These are phyloP conservation scores for Chaetomium strumarium DNA, from an alignment of 2,329 filamentous ascomycete genomes.

Conservation along the genomic window DNA sequence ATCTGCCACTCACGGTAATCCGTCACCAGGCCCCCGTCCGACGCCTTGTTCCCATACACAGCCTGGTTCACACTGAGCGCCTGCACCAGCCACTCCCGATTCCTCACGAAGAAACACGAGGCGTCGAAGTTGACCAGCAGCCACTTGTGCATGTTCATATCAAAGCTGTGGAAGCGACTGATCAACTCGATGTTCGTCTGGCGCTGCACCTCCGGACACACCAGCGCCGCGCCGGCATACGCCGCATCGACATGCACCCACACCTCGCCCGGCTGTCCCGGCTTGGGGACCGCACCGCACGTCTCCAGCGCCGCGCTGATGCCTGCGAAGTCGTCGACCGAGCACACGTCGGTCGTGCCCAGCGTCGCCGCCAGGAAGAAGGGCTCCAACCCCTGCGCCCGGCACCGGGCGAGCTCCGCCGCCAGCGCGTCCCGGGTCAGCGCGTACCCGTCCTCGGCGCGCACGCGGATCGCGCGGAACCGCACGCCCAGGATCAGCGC, in stretches of 20 bases:
- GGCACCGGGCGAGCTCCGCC: slow-evolving; percentile 57
- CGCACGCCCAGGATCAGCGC: slow-evolving; percentile 82
- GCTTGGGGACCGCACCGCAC: slow-evolving; percentile 14
- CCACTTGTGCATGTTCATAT: slow-evolving; percentile 98
- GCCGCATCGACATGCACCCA: slow-evolving; percentile 96
- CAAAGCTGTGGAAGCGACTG: slow-evolving; percentile 73
- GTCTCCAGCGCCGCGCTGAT: slow-evolving; percentile 50
- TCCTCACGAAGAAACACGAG: slow-evolving; percentile 73
- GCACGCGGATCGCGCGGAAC: slow-evolving; percentile 62
- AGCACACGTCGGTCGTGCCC: slow-evolving; percentile 84
- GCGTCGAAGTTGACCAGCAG: slow-evolving; percentile 87
- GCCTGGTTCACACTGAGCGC: slow-evolving; percentile 73
- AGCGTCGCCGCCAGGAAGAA: slow-evolving; percentile 82
- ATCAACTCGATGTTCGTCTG: slow-evolving; percentile 47
- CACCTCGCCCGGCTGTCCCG: slow-evolving; percentile 44
- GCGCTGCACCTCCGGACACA: slow-evolving; percentile 70
- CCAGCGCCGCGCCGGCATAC: slow-evolving; percentile 79
- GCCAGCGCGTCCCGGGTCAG: slow-evolving; percentile 62
- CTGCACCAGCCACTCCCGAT: slow-evolving; percentile 68
- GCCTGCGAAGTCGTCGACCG: slow-evolving; percentile 72
- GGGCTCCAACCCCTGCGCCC: slow-evolving; percentile 66
- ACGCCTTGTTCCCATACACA: slow-evolving; percentile 62
- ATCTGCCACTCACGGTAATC: slow-evolving; percentile 99
- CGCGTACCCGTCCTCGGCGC: slow-evolving; percentile 57
- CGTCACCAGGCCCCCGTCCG: slow-evolving; percentile 76